Base-by-base conservation (phyloP, 257 asterid genomes). In the Mentha longifolia region DNA sequence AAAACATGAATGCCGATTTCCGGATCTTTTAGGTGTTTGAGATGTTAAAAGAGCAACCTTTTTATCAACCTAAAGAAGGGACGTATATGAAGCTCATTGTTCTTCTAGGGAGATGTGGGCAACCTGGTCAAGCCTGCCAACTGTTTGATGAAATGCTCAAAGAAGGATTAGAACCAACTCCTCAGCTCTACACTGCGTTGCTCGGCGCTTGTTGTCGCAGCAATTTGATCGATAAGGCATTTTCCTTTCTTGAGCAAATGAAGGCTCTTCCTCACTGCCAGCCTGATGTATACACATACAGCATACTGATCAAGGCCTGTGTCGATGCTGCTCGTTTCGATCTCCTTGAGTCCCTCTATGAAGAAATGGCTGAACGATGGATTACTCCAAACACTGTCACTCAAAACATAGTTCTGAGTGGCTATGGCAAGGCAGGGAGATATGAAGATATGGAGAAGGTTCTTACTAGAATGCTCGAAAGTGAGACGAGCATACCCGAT, bases 311-410 rank as follows among this genome's bases (percentile, higher is more conserved):
- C 59, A 94, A 94, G 84, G 98, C 96, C 10, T 89, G 97, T 61
- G 76, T 84, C 2, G 96, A 91, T 47, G 85, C 86, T 43, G 50
- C 73, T 37, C 86, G 89, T 28, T 91, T 87, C 54, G 88, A 94
- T 25, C 83, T 94, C 66, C 90, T 91, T n/a, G 95, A 83, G 33
- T 80, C 88, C 12, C 89, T 91, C 37, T 94, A 91, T 54, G 84
- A 75, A 56, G 76, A 94, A 65, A 94, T 94, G 96, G 84, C 76
- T 14, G 78, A 85, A 45, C 68, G 95, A 0, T 68, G 65, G 57
- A 86, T 94, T 63, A 79, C 84, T 69, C 98, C 97, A 2, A 94
- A 94, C 71, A 91, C 96, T 0, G 96, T 91, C 61, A 94, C 97
- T 54, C 98, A 94, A 45, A 91, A 94, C 37, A 91, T 77, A 68